A percentile compares a stretch with the other conserved stretches of the same genome.
Conservation (phyloP, 805 yeast species). For the Cyberlindnera xylosilytica region DNA sequence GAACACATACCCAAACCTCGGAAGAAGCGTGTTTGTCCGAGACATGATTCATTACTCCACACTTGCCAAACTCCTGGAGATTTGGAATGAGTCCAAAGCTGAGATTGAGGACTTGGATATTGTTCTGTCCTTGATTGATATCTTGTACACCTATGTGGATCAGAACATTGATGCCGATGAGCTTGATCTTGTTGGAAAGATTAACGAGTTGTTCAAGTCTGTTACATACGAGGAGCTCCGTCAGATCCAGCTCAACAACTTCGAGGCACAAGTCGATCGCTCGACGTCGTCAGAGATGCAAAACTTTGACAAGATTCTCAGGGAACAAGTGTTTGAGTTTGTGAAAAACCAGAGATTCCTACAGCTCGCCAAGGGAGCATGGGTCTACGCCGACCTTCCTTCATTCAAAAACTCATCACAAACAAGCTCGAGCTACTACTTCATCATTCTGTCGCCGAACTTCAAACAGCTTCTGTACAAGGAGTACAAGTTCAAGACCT, state of each 20-base stretch:
- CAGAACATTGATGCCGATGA: conserved; percentile 24
- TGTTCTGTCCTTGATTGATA: conserved; percentile 42
- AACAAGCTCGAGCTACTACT: conserved; percentile 42
- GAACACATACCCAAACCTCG: conserved; percentile 26
- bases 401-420: conserved; percentile 20
- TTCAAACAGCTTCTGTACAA: conserved; percentile 58
- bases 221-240: conserved; percentile 50
- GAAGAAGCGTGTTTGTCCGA: conserved; percentile 43
- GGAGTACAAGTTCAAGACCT: conserved; percentile 48
- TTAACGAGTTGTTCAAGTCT: conserved; percentile 40
- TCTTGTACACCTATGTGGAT: conserved; percentile 31
- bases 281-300: conserved; percentile 45
- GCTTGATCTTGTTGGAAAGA: conserved; percentile 38
- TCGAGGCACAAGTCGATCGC: conserved; percentile 34
- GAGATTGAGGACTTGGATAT: conserved; percentile 48
- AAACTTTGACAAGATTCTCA: conserved; percentile 48
- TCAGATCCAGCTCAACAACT: conserved; percentile 45
- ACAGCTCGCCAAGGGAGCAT: conserved; percentile 70
- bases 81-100: conserved; percentile 67
- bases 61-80: conserved; percentile 52
- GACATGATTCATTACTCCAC: conserved; percentile 53
- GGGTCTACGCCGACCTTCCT: conserved; percentile 72
- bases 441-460: conserved; percentile 64
- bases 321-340: conserved; percentile 60
- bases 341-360: conserved; percentile 74